Conservation (phyloP, 2,329 filamentous ascomycete species). For the Alternaria atra region DNA sequence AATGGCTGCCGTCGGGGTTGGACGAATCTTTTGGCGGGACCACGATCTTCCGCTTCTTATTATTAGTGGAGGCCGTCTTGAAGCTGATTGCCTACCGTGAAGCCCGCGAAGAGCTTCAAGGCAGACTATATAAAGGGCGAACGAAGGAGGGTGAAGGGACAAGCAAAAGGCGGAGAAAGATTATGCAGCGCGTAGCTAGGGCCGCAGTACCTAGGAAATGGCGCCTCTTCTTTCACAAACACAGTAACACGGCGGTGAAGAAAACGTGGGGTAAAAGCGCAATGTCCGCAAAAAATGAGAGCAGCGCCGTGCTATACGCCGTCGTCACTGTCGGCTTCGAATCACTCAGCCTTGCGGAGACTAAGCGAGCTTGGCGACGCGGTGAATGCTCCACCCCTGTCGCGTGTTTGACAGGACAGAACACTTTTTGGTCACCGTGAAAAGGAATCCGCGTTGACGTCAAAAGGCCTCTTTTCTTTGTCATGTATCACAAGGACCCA, state of each 20-base stretch:
- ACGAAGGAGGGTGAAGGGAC: slow-evolving; percentile 4
- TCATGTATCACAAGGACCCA: too few relatives aligned
- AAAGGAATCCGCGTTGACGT: too few relatives aligned
- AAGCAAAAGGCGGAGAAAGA: slow-evolving; percentile 9
- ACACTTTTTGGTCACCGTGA: background rate
- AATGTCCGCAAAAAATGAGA: slow-evolving; percentile 35
- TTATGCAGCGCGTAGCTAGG: slow-evolving; percentile 30
- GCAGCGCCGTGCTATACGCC: slow-evolving; percentile 31
- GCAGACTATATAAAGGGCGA: slow-evolving; percentile 29
- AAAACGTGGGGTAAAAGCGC: slow-evolving; percentile 27
- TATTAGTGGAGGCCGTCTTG: slow-evolving; percentile 55
- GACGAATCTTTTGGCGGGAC: slow-evolving; percentile 36
- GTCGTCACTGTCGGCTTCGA: slow-evolving; percentile 25
- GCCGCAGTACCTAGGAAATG: slow-evolving; percentile 11
- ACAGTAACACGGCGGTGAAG: slow-evolving; percentile 20
- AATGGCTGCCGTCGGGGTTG: slow-evolving; percentile 21
- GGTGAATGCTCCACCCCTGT: slow-evolving; percentile 7
- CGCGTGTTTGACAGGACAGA: background rate
- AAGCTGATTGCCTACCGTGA: slow-evolving; percentile 50
- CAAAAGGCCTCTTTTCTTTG: too few relatives aligned
- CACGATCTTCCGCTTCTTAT: slow-evolving; percentile 59
- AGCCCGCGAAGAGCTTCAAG: slow-evolving; percentile 51
- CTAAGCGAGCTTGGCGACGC: slow-evolving; percentile 30
- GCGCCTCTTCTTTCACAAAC: slow-evolving; percentile 13
- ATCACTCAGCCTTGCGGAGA: slow-evolving; percentile 28